Conservation (phyloP, 2,329 filamentous ascomycete species). For the Xylaria sp. region DNA sequence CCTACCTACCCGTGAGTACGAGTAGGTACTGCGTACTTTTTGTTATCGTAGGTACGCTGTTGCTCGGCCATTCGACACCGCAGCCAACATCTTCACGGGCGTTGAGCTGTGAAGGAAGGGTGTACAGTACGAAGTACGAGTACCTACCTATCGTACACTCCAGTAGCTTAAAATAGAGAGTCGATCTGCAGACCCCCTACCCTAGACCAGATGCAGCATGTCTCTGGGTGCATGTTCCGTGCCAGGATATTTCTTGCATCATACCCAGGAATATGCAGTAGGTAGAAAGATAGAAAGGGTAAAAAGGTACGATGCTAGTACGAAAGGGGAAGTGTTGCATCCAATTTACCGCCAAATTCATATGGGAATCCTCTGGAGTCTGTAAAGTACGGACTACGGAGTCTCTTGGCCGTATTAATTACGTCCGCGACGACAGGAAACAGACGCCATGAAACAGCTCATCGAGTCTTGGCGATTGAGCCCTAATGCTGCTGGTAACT, state of each 20-base stretch:
- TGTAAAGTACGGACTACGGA: no score
- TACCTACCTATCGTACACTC: background rate
- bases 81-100: no score
- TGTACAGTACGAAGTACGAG: background rate
- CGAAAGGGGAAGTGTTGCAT: background rate
- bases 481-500: no score
- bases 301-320: background rate
- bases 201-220: background rate
- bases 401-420: no score
- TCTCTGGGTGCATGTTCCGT: background rate
- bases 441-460: no score
- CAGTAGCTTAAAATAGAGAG: background rate
- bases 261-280: background rate
- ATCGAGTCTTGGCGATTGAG: no score
- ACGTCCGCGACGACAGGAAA: no score
- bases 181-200: background rate
- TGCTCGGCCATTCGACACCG: no score
- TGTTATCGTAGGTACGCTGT: no score
- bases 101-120: no score
- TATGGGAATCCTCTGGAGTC: background rate
- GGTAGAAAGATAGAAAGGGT: background rate
- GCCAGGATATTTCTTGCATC: background rate
- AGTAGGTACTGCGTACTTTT: background rate
- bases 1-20: background rate
- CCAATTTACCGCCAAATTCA: background rate